Conservation (phyloP, 2,329 filamentous ascomycete genomes). For the Talaromyces pinophilus region DNA sequence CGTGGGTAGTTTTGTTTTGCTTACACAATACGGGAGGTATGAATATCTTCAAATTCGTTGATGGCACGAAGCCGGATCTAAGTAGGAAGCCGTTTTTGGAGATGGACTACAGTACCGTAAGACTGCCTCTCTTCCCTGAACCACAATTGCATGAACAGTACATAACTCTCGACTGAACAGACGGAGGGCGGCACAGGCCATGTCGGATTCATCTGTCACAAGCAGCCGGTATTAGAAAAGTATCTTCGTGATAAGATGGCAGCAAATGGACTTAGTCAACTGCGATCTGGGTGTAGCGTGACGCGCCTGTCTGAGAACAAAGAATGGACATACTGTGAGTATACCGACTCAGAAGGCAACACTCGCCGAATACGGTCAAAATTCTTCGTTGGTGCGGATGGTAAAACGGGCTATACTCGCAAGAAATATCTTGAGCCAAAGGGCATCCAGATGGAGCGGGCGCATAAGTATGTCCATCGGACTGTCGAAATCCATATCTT, state of each 20-base stretch:
- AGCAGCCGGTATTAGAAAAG: slow-evolving; percentile 34
- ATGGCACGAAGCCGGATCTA: slow-evolving; percentile 2
- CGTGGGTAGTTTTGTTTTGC: not conserved
- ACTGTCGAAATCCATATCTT: slow-evolving; percentile 9
- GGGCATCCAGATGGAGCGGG: slow-evolving; percentile 27
- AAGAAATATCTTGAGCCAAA: slow-evolving; percentile 51
- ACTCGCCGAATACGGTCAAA: slow-evolving; percentile 1
- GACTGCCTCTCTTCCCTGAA: not conserved
- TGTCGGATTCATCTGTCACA: slow-evolving; percentile 35
- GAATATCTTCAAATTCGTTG: slow-evolving; percentile 24
- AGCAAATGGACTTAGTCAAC: not conserved
- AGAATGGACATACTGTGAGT: slow-evolving; percentile 18
- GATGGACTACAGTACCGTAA: slow-evolving; percentile 18
- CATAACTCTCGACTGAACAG: slow-evolving; percentile 17
- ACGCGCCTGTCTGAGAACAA: not conserved
- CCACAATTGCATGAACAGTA: not conserved
- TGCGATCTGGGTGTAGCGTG: slow-evolving; percentile 7
- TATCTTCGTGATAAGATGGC: slow-evolving; percentile 18
- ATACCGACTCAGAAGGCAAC: not conserved
- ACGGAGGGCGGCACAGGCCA: slow-evolving; percentile 34
- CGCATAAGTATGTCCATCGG: not conserved
- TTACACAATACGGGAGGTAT: slow-evolving; percentile 17
- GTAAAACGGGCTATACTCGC: slow-evolving; percentile 50
- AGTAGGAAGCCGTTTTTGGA: slow-evolving; percentile 11
- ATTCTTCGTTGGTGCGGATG: slow-evolving; percentile 44